Evolutionary conservation across 2,329 filamentous ascomycete genomes (phyloP).

Genomic region (Apiospora aurea): DNA sequence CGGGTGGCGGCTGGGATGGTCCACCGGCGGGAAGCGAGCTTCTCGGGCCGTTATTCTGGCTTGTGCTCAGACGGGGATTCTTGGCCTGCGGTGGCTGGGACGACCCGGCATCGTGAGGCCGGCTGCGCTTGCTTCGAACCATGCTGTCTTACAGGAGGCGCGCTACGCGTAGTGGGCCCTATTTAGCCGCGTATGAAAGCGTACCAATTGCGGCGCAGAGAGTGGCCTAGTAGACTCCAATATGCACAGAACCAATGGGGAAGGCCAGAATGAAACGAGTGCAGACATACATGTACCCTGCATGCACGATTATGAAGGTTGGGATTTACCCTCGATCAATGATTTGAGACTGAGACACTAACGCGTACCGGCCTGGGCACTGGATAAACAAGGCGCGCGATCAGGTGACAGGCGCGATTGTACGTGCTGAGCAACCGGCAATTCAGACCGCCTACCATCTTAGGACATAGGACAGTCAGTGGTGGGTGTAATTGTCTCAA

Average conservation of each 20-base stretch:
- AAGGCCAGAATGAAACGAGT: neutral
- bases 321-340: neutral
- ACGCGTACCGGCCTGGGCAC: neutral
- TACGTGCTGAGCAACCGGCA: neutral
- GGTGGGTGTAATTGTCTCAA: neutral
- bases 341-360: neutral
- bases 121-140: slow-evolving; percentile 14
- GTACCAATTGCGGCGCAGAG: neutral
- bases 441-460: neutral
- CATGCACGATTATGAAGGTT: neutral
- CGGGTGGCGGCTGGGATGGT: neutral
- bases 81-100: neutral
- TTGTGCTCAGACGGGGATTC: slow-evolving; percentile 12
- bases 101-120: neutral
- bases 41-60: slow-evolving; percentile 2
- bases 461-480: too few species aligned
- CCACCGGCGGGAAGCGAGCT: neutral
- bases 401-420: neutral
- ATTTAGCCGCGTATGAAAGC: neutral
- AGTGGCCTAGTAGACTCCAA: neutral
- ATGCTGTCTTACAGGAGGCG: slow-evolving; percentile 6
- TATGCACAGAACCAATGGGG: slow-evolving; percentile 5
- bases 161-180: slow-evolving; percentile 10
- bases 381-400: neutral
- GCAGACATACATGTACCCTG: neutral